Percentiles rank a stretch among this genome's conserved stretches.
These are phyloP conservation scores for Paxillus involutus DNA, from an alignment of 768 basidiomycete species.

Conservation along the genomic window DNA sequence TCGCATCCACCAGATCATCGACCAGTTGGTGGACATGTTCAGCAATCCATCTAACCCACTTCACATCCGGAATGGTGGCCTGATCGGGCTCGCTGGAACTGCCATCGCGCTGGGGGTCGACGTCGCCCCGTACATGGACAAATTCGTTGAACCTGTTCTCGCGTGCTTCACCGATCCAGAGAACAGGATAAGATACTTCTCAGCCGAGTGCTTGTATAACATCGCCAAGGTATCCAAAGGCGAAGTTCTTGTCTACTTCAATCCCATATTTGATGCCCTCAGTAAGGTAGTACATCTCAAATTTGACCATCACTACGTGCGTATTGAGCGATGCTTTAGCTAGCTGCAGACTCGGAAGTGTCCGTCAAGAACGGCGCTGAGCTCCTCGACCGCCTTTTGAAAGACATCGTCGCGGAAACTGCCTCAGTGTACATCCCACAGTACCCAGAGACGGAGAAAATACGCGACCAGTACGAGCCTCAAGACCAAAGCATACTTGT, in stretches of 20 bases:
- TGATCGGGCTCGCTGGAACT: slow-evolving; percentile 94
- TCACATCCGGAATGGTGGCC: slow-evolving; percentile 90
- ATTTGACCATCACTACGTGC: slow-evolving; percentile 2
- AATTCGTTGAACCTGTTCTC: slow-evolving; percentile 86
- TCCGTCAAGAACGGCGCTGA: slow-evolving; percentile 99
- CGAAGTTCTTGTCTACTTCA: slow-evolving; percentile 95
- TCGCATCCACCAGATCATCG: slow-evolving; percentile 83
- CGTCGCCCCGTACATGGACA: slow-evolving; percentile 91
- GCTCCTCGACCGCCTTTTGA: slow-evolving; percentile 92
- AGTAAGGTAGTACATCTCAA: slow-evolving; percentile 70
- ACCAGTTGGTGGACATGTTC: slow-evolving; percentile 95
- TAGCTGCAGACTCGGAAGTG: slow-evolving; percentile 91
- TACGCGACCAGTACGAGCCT: slow-evolving; percentile 44
- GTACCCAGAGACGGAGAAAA: slow-evolving; percentile 75
- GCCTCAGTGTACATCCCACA: slow-evolving; percentile 93
- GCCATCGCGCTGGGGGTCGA: slow-evolving; percentile 96
- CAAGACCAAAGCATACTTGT: slow-evolving; percentile 60
- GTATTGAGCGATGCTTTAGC: slow-evolving; percentile 45
- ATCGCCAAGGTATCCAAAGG: slow-evolving; percentile 97
- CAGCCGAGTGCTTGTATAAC: slow-evolving; percentile 97
- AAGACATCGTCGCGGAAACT: slow-evolving; percentile 96
- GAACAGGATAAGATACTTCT: slow-evolving; percentile 95
- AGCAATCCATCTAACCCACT: slow-evolving; percentile 77
- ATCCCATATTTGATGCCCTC: slow-evolving; percentile 95
- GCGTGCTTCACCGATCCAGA: slow-evolving; percentile 93